Conservation (phyloP, 2,329 filamentous ascomycete genomes). For the Calonectria pseudoreteaudii region DNA sequence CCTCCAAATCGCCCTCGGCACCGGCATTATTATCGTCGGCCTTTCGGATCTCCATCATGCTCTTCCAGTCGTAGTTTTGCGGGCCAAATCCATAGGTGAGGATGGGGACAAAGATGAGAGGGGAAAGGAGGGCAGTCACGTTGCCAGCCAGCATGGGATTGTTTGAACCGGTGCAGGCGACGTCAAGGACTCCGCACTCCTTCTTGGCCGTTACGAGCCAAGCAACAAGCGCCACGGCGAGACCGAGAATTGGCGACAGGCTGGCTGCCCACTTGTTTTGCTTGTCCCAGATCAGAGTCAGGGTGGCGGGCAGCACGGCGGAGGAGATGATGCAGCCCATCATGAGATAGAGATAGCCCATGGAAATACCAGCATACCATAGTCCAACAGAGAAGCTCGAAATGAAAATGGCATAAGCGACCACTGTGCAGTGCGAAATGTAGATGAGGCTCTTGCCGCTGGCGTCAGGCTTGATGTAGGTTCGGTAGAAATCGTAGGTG, state of each 20-base stretch:
- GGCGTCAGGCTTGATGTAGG: constrained; percentile 76
- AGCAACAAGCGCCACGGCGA: constrained; percentile 74
- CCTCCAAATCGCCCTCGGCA: constrained; percentile 33
- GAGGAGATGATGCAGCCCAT: constrained; percentile 94
- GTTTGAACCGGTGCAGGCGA: constrained; percentile 83
- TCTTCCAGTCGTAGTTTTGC: constrained; percentile 87
- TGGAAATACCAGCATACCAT: constrained; percentile 79
- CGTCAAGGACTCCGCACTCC: constrained; percentile 74
- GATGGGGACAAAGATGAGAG: constrained; percentile 78
- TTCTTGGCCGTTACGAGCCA: constrained; percentile 80
- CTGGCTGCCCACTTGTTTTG: constrained; percentile 81
- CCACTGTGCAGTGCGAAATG: constrained; percentile 80
- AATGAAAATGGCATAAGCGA: constrained; percentile 79
- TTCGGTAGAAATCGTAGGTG: constrained; percentile 81
- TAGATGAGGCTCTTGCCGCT: constrained; percentile 82
- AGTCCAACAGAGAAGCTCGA: constrained; percentile 83
- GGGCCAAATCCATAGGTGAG: constrained; percentile 71
- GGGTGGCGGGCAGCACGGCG: constrained; percentile 83
- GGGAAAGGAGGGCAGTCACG: constrained; percentile 83
- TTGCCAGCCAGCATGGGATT: constrained; percentile 91
- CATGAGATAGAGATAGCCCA: constrained; percentile 90
- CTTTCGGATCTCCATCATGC: constrained; percentile 82
- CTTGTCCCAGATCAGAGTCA: constrained; percentile 83
- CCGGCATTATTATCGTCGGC: constrained; percentile 83
- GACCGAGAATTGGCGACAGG: constrained; percentile 74